phyloP scores from a whole-genome alignment of 805 yeast genomes.

The Myxozyma mucilagina region DNA sequence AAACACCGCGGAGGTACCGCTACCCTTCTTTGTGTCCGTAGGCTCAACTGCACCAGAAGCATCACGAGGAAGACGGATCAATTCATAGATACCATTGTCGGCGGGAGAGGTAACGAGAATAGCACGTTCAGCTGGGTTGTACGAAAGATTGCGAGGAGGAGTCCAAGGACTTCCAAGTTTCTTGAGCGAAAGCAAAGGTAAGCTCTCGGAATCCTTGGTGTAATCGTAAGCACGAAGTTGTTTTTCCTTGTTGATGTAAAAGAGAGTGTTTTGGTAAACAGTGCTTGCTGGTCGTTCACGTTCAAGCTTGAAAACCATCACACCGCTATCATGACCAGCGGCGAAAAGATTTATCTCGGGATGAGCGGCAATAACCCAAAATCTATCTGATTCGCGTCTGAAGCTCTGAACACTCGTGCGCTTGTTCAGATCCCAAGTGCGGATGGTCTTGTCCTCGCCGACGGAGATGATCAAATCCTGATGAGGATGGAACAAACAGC shows the following conservation, averaged over 20 bases:
- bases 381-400: slow-evolving; percentile 89
- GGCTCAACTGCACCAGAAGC: slow-evolving; percentile 95
- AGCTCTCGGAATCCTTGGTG: slow-evolving; percentile 58
- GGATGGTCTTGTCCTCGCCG: slow-evolving; percentile 91
- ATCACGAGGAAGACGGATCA: slow-evolving; percentile 78
- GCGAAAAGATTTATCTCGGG: slow-evolving; percentile 91
- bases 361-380: slow-evolving; percentile 89
- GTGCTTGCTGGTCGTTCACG: slow-evolving; percentile 96
- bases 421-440: slow-evolving; percentile 95
- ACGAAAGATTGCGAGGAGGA: slow-evolving; percentile 78
- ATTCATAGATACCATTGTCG: slow-evolving; percentile 65
- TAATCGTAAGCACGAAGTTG: slow-evolving; percentile 81
- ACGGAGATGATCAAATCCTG: slow-evolving; percentile 91
- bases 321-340: slow-evolving; percentile 92
- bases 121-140: slow-evolving; percentile 89
- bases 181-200: slow-evolving; percentile 81
- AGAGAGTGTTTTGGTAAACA: slow-evolving; percentile 67
- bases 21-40: slow-evolving; percentile 71
- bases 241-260: slow-evolving; percentile 77
- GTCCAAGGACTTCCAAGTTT: slow-evolving; percentile 84
- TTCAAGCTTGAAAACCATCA: slow-evolving; percentile 94
- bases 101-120: slow-evolving; percentile 72
- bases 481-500: slow-evolving; percentile 89
- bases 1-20: slow-evolving; percentile 82
- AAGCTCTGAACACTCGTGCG: slow-evolving; percentile 92